Base-by-base conservation (phyloP, 176 grass and related monocot species). In the Saccharum spontaneum region DNA sequence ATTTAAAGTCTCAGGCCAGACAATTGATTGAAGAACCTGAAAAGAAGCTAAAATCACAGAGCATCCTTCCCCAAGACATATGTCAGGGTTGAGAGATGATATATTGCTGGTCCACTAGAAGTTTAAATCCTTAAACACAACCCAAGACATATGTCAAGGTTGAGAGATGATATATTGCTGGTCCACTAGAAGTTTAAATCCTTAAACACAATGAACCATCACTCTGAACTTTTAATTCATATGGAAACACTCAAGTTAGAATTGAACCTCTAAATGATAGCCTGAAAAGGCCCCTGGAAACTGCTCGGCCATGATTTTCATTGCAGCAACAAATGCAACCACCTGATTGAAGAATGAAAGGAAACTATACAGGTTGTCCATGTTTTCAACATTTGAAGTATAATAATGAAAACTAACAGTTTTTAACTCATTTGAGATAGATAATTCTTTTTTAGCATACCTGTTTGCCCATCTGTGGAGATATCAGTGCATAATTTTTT, bases 381-480 rank as follows among this genome's bases (percentile, higher is more conserved):
- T 81, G 34, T 63, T 87, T 86, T 71, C 7, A 86, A 17, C 40
- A 79, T 63, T 67, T 54, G 36, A 70, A 63, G 43, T 79, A 65
- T 59, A 77, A 60, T 15, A 52, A 67, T 24, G 72, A 34, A 59
- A 20, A 59, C n/a, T 40, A 54, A 30, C 7, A 81, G 3, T 30
- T 2, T 5, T 71, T 43, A 23, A 43, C 8, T 77, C 33, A 11
- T 55, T 54, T 54, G 46, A 59, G 82, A 73, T 40, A 79, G 41
- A 88, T 46, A 67, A 12, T 59, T 52, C 17, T 28, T 52, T 79
- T 65, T 67, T 10, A 40, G 12, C 14, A 41, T 79, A 94, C 97
- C 75, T 92, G 90, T 84, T 98, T 98, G 4, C 90, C 91, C 91
- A 96, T 98, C 84, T 98, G 97, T 71, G 97, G 97, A 86, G 93